phyloP scores from a whole-genome alignment of 768 basidiomycete genomes.

The Suillus decipiens region DNA sequence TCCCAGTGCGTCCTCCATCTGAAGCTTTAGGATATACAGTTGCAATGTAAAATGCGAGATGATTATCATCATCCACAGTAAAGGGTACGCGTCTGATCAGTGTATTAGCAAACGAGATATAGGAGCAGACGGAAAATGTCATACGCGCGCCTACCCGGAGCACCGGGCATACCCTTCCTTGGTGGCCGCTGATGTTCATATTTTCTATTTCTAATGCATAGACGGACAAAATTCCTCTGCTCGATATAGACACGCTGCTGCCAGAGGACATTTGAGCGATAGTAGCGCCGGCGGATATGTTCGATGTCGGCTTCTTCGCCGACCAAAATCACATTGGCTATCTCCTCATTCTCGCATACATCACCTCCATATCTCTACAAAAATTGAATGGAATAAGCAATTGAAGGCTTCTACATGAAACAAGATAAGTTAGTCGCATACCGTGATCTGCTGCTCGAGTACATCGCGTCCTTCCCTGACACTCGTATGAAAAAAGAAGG shows the following conservation, averaged over 20 bases:
- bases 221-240: constrained; percentile 25
- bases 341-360: constrained; percentile 18
- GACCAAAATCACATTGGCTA: constrained; percentile 29
- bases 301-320: constrained; percentile 30
- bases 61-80: constrained; percentile 41
- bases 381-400: background rate
- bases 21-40: constrained; percentile 39
- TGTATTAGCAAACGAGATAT: background rate
- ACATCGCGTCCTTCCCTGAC: constrained; percentile 22
- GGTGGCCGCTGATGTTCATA: constrained; percentile 18
- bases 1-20: constrained; percentile 47
- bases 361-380: constrained; percentile 24
- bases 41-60: constrained; percentile 52
- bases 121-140: background rate
- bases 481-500: constrained; percentile 31
- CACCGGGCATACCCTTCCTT: constrained; percentile 28
- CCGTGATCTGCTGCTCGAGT: constrained; percentile 25
- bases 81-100: constrained; percentile 30
- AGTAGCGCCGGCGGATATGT: constrained; percentile 27
- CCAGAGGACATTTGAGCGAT: constrained; percentile 21
- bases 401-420: background rate
- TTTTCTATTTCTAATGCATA: constrained; percentile 17
- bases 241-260: constrained; percentile 26
- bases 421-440: constrained; percentile 7
- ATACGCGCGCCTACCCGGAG: constrained; percentile 11